phyloP scores from a whole-genome alignment of 1,284 basidiomycete species.

The Schizophyllum commune region DNA sequence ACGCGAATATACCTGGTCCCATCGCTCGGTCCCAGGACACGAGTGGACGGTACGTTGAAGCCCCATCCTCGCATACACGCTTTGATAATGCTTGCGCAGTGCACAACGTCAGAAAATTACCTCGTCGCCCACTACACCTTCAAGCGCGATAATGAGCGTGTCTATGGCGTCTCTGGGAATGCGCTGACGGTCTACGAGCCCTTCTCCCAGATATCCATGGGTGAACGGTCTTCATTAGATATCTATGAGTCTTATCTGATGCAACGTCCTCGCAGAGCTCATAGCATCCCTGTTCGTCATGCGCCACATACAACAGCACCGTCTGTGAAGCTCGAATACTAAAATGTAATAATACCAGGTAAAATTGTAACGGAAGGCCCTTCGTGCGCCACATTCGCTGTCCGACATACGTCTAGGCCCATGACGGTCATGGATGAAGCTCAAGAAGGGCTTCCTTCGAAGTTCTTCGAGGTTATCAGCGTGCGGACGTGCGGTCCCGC shows the following conservation, averaged over 20 bases:
- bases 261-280: constrained; percentile 34
- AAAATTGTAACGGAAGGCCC: no score
- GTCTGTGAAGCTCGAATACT: constrained; percentile 22
- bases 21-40: constrained; percentile 41
- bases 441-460: neutral
- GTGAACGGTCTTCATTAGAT: constrained; percentile 27
- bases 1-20: constrained; percentile 58
- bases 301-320: constrained; percentile 48
- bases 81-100: constrained; percentile 22
- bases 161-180: constrained; percentile 58
- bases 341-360: neutral
- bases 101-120: constrained; percentile 43
- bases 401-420: neutral
- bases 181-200: constrained; percentile 54
- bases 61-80: constrained; percentile 1
- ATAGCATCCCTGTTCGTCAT: constrained; percentile 57
- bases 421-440: neutral
- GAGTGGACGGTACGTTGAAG: constrained; percentile 58
- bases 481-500: no score
- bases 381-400: neutral
- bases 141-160: constrained; percentile 40
- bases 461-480: neutral
- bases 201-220: constrained; percentile 45
- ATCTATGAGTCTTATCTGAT: neutral
- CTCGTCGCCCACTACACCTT: constrained; percentile 56